These are phyloP conservation scores for Xylariaceae sp. DNA, from an alignment of 2,329 filamentous ascomycete species.

Conservation along the genomic window DNA sequence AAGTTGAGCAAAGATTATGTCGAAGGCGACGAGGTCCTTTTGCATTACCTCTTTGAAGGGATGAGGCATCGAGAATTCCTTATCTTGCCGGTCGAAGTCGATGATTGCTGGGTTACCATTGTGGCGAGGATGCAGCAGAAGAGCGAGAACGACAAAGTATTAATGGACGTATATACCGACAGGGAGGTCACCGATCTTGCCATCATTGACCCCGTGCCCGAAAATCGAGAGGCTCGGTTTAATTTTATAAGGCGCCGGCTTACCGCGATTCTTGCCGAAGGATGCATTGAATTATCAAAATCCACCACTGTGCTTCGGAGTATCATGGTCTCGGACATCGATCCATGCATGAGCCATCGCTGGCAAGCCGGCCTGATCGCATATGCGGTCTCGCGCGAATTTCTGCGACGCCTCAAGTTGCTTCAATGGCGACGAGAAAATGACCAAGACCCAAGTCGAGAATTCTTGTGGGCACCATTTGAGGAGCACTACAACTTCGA, in stretches of 20 bases:
- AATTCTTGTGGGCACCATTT: conserved; percentile 22
- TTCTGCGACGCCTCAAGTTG: conserved; percentile 25
- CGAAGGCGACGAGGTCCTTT: background rate
- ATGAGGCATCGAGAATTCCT: conserved; percentile 24
- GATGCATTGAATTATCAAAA: conserved; percentile 15
- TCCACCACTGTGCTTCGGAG: background rate
- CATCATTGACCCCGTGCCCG: conserved; percentile 20
- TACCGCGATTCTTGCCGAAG: conserved; percentile 15
- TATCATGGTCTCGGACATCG: background rate
- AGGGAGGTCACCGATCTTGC: conserved; percentile 18
- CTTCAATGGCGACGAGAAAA: conserved; percentile 9
- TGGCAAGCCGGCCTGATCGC: conserved; percentile 26
- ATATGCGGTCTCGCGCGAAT: conserved; percentile 25
- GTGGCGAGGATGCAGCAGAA: background rate
- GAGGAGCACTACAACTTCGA: conserved; percentile 25
- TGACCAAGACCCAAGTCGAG: background rate
- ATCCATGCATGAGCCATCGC: background rate
- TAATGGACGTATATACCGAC: conserved; percentile 2
- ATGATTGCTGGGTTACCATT: conserved; percentile 23
- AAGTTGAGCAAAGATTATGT: conserved; percentile 5
- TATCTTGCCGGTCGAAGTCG: conserved; percentile 19
- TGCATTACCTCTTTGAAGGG: conserved; percentile 23
- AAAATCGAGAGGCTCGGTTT: conserved; percentile 8
- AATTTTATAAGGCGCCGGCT: conserved; percentile 11
- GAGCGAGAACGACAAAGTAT: too few relatives aligned